Percentiles rank a stretch among this genome's conserved stretches.
These are phyloP conservation scores for Eutrema salsugineum DNA, from an alignment of 441 rosid genomes.

Conservation along the genomic window DNA sequence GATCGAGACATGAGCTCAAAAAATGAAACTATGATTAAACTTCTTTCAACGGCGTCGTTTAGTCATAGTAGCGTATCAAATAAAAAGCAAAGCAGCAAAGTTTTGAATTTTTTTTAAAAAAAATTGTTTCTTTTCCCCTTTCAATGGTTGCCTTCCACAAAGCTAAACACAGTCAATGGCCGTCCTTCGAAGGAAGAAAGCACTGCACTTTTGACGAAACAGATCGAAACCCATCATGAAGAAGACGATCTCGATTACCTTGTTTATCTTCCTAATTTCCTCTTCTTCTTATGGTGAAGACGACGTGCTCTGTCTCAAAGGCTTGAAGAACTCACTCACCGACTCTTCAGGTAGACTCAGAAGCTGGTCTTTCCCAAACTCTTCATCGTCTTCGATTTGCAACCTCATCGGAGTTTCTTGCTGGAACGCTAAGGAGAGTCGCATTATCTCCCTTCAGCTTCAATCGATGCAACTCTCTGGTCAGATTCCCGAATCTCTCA, in stretches of 20 bases:
- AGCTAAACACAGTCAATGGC: constrained; percentile 45
- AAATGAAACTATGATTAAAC: not conserved
- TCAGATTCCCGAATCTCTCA: constrained; percentile 49
- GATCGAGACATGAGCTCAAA: not conserved
- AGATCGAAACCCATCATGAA: constrained; percentile 5
- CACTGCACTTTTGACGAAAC: not conserved
- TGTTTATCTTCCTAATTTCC: not conserved
- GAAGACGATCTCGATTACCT: constrained; percentile 12
- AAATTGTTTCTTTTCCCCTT: constrained; percentile 1
- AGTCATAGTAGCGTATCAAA: not conserved
- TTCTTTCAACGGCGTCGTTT: not conserved
- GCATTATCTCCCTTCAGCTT: constrained; percentile 47
- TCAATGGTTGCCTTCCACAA: constrained; percentile 24
- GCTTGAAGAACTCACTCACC: constrained; percentile 41
- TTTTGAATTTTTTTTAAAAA: constrained; percentile 18
- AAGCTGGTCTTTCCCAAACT: constrained; percentile 45
- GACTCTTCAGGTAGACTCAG: constrained; percentile 35
- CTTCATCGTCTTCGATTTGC: constrained; percentile 46
- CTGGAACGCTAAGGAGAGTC: constrained; percentile 63
- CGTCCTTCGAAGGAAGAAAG: constrained; percentile 11
- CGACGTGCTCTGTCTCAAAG: constrained; percentile 59
- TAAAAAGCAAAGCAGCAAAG: not conserved
- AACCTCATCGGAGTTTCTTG: constrained; percentile 57
- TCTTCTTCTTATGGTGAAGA: constrained; percentile 39
- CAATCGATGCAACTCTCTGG: constrained; percentile 45